Evolutionary conservation across 75 land plant genomes (phyloP).

Genomic region (Cunninghamia lanceolata): DNA sequence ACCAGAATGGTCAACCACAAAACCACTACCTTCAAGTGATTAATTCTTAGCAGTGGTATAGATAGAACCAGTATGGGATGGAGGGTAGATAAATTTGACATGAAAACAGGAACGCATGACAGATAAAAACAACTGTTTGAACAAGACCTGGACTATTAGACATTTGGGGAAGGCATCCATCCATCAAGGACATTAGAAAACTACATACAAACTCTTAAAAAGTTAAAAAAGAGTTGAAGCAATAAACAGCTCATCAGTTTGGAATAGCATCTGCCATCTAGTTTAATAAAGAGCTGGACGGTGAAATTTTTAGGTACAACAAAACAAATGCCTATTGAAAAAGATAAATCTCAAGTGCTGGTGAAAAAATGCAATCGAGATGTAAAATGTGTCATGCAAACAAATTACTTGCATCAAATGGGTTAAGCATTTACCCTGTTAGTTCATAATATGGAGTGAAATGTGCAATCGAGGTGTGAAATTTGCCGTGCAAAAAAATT

Average conservation of each 20-base stretch:
- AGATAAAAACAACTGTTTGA: not conserved
- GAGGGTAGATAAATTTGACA: not conserved
- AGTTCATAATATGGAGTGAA: not conserved
- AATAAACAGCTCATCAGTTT: not conserved
- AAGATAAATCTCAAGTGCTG: not conserved
- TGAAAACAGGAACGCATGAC: not conserved
- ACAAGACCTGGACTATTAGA: not conserved
- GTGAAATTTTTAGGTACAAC: not conserved
- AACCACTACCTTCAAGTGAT: not conserved
- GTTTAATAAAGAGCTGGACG: not conserved
- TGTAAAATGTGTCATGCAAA: not conserved
- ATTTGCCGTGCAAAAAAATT: not conserved
- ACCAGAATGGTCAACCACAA: conserved; percentile 4
- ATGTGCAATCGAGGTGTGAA: not conserved
- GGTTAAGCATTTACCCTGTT: not conserved
- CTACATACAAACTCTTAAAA: not conserved
- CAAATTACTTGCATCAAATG: not conserved
- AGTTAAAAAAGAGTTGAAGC: not conserved
- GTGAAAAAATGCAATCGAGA: not conserved
- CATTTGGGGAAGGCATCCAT: not conserved
- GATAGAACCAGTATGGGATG: not conserved
- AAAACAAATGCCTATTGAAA: not conserved
- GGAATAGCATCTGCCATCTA: not conserved
- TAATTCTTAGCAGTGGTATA: not conserved
- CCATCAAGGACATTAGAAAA: not conserved